Evolutionary conservation across 1,284 basidiomycete genomes (phyloP).

Genomic region (Ustilago vetiveriae): DNA sequence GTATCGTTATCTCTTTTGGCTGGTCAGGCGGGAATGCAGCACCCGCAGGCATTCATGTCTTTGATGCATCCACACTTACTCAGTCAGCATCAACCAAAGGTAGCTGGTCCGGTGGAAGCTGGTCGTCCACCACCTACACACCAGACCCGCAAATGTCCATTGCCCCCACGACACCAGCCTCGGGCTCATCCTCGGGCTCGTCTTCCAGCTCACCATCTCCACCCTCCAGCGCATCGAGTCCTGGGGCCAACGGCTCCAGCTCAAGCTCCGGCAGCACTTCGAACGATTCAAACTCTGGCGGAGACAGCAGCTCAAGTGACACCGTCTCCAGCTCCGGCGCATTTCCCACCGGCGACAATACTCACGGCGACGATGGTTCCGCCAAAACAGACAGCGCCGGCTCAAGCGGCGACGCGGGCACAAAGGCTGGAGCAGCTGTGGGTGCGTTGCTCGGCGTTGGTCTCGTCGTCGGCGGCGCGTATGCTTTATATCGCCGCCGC

Average conservation of each 20-base stretch:
- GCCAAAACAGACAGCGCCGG: constrained; percentile 3
- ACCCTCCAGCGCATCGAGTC: no score
- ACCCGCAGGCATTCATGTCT: constrained; percentile 40
- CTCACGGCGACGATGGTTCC: not conserved
- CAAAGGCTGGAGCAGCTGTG: constrained; percentile 55
- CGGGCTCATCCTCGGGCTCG: not conserved
- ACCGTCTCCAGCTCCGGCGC: constrained; percentile 2
- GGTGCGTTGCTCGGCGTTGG: constrained; percentile 54
- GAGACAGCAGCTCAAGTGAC: constrained; percentile 1
- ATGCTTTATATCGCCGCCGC: constrained; percentile 44
- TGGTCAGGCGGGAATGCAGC: constrained; percentile 55
- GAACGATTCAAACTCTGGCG: constrained; percentile 7
- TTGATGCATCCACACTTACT: constrained; percentile 36
- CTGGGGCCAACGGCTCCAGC: constrained; percentile 17
- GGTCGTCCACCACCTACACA: constrained; percentile 46
- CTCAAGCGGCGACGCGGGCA: constrained; percentile 7
- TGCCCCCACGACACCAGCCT: not conserved
- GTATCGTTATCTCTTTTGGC: constrained; percentile 52
- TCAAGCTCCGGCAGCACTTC: constrained; percentile 11
- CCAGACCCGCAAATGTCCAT: constrained; percentile 44
- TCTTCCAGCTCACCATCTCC: no score
- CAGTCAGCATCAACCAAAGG: constrained; percentile 18
- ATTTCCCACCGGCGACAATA: constrained; percentile 19
- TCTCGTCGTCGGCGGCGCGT: constrained; percentile 55
- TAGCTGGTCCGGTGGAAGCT: constrained; percentile 48